Evolutionary conservation across 768 basidiomycete species (phyloP).

Genomic region (Lactarius evosmus): DNA sequence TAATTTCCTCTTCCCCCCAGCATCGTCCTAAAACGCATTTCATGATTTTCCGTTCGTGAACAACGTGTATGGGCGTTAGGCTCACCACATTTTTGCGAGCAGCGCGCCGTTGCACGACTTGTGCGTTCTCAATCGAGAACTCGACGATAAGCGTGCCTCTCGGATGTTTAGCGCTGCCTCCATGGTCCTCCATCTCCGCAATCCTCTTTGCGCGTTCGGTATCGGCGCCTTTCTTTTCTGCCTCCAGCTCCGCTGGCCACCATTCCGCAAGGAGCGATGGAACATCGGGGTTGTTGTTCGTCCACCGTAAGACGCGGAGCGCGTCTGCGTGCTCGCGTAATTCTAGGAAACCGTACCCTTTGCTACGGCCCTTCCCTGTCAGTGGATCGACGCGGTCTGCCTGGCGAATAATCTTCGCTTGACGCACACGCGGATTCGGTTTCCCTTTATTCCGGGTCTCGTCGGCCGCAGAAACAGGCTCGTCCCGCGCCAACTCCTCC

Average conservation of each 20-base stretch:
- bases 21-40: slow-evolving; percentile 1
- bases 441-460: slow-evolving; percentile 32
- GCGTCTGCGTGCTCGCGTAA: slow-evolving; percentile 86
- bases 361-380: slow-evolving; percentile 82
- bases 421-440: slow-evolving; percentile 40
- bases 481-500: slow-evolving; percentile 59
- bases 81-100: slow-evolving; percentile 46
- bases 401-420: slow-evolving; percentile 90
- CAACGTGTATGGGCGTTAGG: background rate
- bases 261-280: slow-evolving; percentile 66
- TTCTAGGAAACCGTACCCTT: slow-evolving; percentile 96
- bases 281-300: slow-evolving; percentile 81
- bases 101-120: slow-evolving; percentile 77
- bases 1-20: slow-evolving; percentile 9
- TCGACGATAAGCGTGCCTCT: slow-evolving; percentile 75
- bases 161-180: slow-evolving; percentile 43
- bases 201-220: slow-evolving; percentile 57
- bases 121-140: slow-evolving; percentile 93
- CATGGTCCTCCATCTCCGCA: slow-evolving; percentile 47
- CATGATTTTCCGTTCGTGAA: background rate
- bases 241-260: slow-evolving; percentile 79
- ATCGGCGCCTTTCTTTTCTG: slow-evolving; percentile 45
- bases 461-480: slow-evolving; percentile 31
- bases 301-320: slow-evolving; percentile 86
- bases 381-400: slow-evolving; percentile 84